Conservation (phyloP, 169 alveolate species). For the Plasmodium gaboni region DNA sequence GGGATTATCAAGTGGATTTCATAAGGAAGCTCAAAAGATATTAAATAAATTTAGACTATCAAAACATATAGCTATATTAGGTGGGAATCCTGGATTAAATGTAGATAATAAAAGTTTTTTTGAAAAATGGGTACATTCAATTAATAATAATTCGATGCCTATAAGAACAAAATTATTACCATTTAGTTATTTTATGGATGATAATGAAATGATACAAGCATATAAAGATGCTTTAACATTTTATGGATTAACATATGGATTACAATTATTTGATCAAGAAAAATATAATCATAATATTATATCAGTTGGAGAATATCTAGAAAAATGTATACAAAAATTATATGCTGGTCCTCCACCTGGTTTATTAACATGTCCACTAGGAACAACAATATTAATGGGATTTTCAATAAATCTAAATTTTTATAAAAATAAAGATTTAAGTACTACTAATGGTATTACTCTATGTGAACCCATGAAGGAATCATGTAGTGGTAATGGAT, state of each 20-base stretch:
- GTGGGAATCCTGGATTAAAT: slow-evolving; percentile 85
- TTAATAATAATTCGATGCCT: slow-evolving; percentile 86
- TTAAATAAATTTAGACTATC: slow-evolving; percentile 31
- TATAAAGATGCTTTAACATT: slow-evolving; percentile 71
- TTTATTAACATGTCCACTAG: slow-evolving; percentile 87
- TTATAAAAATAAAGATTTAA: slow-evolving; percentile 37
- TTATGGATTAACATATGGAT: slow-evolving; percentile 75
- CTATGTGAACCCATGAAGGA: slow-evolving; percentile 85
- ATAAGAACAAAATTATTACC: slow-evolving; percentile 82
- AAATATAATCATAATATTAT: slow-evolving; percentile 46
- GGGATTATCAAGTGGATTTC: slow-evolving; percentile 37
- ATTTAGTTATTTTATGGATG: slow-evolving; percentile 77
- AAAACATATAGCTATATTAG: slow-evolving; percentile 80
- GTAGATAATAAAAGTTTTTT: slow-evolving; percentile 79
- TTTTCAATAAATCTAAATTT: slow-evolving; percentile 81
- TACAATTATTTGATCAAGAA: slow-evolving; percentile 46
- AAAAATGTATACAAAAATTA: slow-evolving; percentile 73
- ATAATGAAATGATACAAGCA: slow-evolving; percentile 72
- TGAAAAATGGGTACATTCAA: slow-evolving; percentile 80
- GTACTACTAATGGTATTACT: slow-evolving; percentile 50
- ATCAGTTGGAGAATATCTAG: slow-evolving; percentile 76
- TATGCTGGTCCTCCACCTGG: slow-evolving; percentile 89
- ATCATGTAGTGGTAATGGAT: slow-evolving; percentile 84
- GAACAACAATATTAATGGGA: slow-evolving; percentile 85
- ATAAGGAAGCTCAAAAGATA: slow-evolving; percentile 12